Base-by-base conservation (phyloP, 139 green algal genomes). In the Gonium pectorale region DNA sequence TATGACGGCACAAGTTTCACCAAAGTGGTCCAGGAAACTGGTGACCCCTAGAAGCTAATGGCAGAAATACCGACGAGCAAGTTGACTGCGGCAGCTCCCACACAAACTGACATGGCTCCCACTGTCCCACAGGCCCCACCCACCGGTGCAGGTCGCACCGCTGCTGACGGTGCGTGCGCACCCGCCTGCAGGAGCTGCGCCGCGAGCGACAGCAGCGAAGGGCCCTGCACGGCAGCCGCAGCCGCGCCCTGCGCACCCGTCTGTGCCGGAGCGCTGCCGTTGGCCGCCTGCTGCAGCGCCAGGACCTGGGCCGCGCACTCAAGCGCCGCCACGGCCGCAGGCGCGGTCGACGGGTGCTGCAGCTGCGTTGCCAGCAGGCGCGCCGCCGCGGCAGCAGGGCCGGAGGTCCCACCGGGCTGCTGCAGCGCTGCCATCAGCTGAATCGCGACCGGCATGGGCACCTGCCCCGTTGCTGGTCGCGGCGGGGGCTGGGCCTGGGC, bases 351-450 rank as follows among this genome's bases (percentile, higher is more conserved):
- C 35, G 51, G 72, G 27, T 67, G 35, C 52, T 80, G 72, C 70
- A 62, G 70, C 70, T 79, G 49, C 49, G 49, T 13, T 31, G 46
- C 33, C 17, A 64, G 21, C 49, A 79, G 46, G 49, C 44, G 46
- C 19, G 67, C 67, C 4, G 67, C 67, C 9, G 33, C 64, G 13
- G 64, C 64, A 21, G 41, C 68, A 24, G 41, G 41, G 2, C 68
- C 68, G 15, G 46, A 43, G 41, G n/a, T n/a, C 2, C 46, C 44
- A 31, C 70, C 70, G 5, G 46, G 13, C 49, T 79, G 51, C 71
- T 64, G 49, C 73, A 81, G 29, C 54, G 69, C 37, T 13, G 71
- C 51, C 51, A 69, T 38, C 54, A 81, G 49, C 21, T 67, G 71
- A 51, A 67, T 3, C 21, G 71, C 71, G 51, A 67, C 29, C 19